Evolutionary conservation across 208 protist species (phyloP), one percentile per base, ranked within the genome.

Genomic region (Leishmania gerbilli): DNA sequence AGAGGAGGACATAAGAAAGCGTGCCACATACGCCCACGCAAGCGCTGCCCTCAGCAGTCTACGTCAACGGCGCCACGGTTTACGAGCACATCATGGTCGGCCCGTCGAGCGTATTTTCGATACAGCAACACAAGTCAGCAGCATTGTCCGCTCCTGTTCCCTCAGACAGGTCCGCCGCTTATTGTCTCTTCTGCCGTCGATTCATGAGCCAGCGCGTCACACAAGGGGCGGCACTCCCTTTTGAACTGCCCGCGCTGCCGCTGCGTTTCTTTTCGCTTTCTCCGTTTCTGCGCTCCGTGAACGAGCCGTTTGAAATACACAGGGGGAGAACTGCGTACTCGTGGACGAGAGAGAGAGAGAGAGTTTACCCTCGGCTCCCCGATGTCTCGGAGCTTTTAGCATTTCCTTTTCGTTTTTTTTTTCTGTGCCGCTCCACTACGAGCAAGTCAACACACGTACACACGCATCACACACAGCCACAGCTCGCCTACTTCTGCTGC

Each of bases 1-100:
- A 56, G 76, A 77, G n/a, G n/a, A 83, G 67, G 65, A 24, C 24
- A 62, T 62, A 7, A n/a, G 56, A 31, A 24, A 62, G 56, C 0
- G 7, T 31, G 56, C 24, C 24, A 31, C 56, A n/a, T 9, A 5
- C 27, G 19, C 24, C 27, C 31, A n/a, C 24, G 24, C 56, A 31
- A n/a, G 24, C 31, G 7, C 56, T 9, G 24, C 56, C 24, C 24
- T 62, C 8, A 24, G 56, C 56, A 5, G 56, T 13, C 56, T 55
- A 65, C n/a, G 60, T 11, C 21, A 34, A 47, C 34, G 37, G 65
- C 17, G 65, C 2, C 49, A 47, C 11, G 19, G 37, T 9, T n/a
- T 24, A 27, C 17, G 31, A 15, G 21, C 3, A 45, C 24, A 71
- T 45, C 65, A 19, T n/a, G 21, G 40, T 71, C 65, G 6, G 40